Evolutionary conservation across 2,329 filamentous ascomycete species (phyloP).

Genomic region (Pseudocercospora fijiensis): DNA sequence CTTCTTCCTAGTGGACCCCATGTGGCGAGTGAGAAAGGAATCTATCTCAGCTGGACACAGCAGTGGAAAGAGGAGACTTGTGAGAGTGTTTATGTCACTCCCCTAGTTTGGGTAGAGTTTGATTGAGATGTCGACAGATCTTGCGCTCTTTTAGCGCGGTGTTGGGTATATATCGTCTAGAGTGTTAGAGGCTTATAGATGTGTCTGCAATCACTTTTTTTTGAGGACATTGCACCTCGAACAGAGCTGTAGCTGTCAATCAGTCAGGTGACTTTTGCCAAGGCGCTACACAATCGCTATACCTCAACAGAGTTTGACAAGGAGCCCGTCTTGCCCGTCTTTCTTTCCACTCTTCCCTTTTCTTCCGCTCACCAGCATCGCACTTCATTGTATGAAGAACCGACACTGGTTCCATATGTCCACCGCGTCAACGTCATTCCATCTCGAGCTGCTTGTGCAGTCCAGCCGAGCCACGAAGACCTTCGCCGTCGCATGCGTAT

Average conservation of each 20-base stretch:
- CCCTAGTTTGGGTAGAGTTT: conserved; percentile 27
- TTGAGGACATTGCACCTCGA: background rate
- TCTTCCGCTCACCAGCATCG: background rate
- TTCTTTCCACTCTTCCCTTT: too few species aligned
- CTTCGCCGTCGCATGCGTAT: background rate
- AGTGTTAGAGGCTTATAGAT: background rate
- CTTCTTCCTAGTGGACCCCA: conserved; percentile 15
- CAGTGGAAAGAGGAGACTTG: conserved; percentile 19
- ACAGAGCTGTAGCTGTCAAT: too few species aligned
- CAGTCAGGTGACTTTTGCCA: too few species aligned
- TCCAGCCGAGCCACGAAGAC: background rate
- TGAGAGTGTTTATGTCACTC: conserved; percentile 21
- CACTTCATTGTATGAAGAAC: background rate
- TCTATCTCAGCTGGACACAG: conserved; percentile 27
- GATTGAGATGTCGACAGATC: conserved; percentile 10
- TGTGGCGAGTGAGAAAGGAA: conserved; percentile 21
- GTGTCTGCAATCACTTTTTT: background rate
- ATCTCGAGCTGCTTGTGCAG: background rate
- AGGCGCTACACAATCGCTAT: too few species aligned
- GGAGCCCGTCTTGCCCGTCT: too few species aligned
- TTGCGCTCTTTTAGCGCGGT: background rate
- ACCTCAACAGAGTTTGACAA: too few species aligned
- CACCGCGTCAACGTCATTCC: conserved; percentile 6
- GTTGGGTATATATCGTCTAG: background rate
- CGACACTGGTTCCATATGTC: background rate